Base-by-base conservation (phyloP, 176 grass and related monocot genomes). In the Juncus effusus region DNA sequence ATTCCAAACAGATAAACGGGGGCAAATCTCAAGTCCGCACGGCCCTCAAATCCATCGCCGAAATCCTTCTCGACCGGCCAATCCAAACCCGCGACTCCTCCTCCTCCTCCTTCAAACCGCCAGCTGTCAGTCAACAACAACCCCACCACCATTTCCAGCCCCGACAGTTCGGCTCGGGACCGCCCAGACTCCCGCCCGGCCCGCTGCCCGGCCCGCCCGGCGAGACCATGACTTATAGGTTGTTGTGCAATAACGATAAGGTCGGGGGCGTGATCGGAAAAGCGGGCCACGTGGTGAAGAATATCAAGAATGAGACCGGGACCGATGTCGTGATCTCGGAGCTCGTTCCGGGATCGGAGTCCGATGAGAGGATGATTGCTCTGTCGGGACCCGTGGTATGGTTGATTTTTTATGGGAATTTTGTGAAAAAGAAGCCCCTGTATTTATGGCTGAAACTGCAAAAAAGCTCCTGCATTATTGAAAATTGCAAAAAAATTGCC, bases 281-380 rank as follows among this genome's bases (percentile, higher is more conserved):
- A 73, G 85, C 82, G 56, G 94, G 94, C 67, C 89, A 80, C 76
- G 75, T 69, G 75, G 80, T 99, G 44, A 99, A 78, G 79, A 66
- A 56, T 74, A 87, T 99, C 77, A 81, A 99, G 69, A 81, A 82
- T 37, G 88, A 99, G 64, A 99, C 94, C 5, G 94, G 86, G 61
- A 93, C 88, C 75, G 94, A 99, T 78, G 84, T 99, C 66, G 92
- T 89, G 74, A 74, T 93, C 84, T 63, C 77, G 40, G 94, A 99
- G 74, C 85, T 89, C 79, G 66, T 59, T 76, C 80, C 78, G 0
- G 87, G 84, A 56, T 68, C 85, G 45, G 89, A 93, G 56, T 83
- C 94, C 16, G 88, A 99, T 61, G 73, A 90, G 62, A 80, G 81
- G 8, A 66, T 93, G 60, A 63, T 99, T 76, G 28, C 76, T 57